Conservation (phyloP, 805 yeast genomes). For the Metschnikowia gelsemii region DNA sequence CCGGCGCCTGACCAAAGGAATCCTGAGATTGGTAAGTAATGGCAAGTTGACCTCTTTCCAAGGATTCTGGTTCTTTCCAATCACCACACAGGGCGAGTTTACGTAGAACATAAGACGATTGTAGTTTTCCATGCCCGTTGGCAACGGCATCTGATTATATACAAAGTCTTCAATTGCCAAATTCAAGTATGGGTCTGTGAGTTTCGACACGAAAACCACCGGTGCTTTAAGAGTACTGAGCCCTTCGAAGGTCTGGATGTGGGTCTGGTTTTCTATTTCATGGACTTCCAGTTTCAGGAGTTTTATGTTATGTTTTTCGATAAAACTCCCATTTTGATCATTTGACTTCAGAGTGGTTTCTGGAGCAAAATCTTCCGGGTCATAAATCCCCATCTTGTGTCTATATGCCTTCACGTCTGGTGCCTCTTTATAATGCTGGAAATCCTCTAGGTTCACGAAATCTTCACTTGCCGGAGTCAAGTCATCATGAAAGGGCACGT, state of each 20-base stretch:
- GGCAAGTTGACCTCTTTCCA: constrained; percentile 80
- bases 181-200: constrained; percentile 69
- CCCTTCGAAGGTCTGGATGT: constrained; percentile 3
- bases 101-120: constrained; percentile 69
- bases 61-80: constrained; percentile 95
- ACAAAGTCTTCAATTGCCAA: constrained; percentile 80
- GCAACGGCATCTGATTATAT: constrained; percentile 60
- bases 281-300: too few species aligned
- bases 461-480: constrained; percentile 33
- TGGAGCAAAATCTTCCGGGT: background rate
- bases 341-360: background rate
- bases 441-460: constrained; percentile 38
- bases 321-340: background rate
- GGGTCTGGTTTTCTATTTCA: background rate
- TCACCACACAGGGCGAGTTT: constrained; percentile 83
- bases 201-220: constrained; percentile 55
- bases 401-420: constrained; percentile 26
- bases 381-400: constrained; percentile 8
- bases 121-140: constrained; percentile 11
- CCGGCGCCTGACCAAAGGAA: constrained; percentile 73
- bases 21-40: constrained; percentile 44
- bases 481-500: constrained; percentile 43
- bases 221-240: constrained; percentile 34
- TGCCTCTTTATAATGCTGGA: constrained; percentile 38
- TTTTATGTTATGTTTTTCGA: too few species aligned